Base-by-base conservation (phyloP, 768 basidiomycete species). In the Suillus tomentosus region DNA sequence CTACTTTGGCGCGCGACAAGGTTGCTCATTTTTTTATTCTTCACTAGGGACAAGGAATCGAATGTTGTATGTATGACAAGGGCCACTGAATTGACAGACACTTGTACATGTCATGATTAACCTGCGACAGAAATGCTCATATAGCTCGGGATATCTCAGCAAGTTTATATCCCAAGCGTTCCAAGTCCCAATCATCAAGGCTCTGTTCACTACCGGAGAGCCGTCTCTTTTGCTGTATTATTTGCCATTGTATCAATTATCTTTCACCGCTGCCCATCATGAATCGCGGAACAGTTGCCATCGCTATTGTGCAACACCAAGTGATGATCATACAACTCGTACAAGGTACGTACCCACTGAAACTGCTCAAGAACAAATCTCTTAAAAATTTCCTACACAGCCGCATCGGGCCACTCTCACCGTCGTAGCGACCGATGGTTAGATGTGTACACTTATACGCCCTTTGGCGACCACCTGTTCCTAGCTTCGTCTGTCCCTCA, bases 241-340 rank as follows among this genome's bases (percentile, higher is more conserved):
- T 62, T 48, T 64, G 65, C 42, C 36, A 19, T 64, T 69, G 68
- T 67, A 71, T 71, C 69, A 61, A 61, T 31, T 31, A 31, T 19
- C 27, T 19, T 22, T 39, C 31, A 47, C 10, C 22, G 34, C 74
- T 63, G 9, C 53, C 45, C 37, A 76, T 75, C 73, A 80, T 87
- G 80, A 76, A 82, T 68, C 74, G 84, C 71, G 87, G 89, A 60
- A 81, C 84, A 47, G 76, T 90, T 64, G 90, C 88, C 60, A 83
- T 91, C 63, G 90, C 90, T 24, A 71, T 90, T 64, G 87, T 91
- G 54, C 85, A 87, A 67, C 85, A 83, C 69, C 84, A 87, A 71
- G 85, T 91, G 40, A 84, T 84, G 80, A 72, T 91, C 65, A 85
- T 90, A 31, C 53, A 54, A 34, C 34, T 54, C 6, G 19, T n/a